Evolutionary conservation across 1,139 yeast species (phyloP).

Genomic region (Lodderomyces jiufengensis): DNA sequence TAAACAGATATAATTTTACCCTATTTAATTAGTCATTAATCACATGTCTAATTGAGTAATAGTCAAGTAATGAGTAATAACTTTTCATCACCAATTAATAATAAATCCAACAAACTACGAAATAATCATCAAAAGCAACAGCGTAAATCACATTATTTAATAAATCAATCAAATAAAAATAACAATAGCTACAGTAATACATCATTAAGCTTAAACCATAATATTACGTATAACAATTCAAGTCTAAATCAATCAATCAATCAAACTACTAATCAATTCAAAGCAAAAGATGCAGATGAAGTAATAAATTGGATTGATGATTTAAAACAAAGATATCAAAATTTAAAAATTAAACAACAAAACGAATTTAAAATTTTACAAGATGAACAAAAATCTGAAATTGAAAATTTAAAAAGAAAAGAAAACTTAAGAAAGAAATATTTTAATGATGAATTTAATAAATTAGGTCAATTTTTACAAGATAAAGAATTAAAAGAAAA

Average conservation of each 20-base stretch:
- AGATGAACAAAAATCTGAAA: slow-evolving; percentile 2
- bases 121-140: neutral
- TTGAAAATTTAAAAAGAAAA: slow-evolving; percentile 12
- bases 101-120: neutral
- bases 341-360: slow-evolving; percentile 29
- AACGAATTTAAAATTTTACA: slow-evolving; percentile 23
- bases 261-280: slow-evolving; percentile 1
- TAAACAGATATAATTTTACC: no score
- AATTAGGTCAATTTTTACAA: slow-evolving; percentile 28
- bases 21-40: no score
- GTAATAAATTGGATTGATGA: slow-evolving; percentile 53
- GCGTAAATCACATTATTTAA: neutral
- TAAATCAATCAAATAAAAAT: neutral
- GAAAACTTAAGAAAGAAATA: slow-evolving; percentile 25
- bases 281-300: slow-evolving; percentile 24
- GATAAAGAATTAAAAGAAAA: slow-evolving; percentile 17
- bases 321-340: slow-evolving; percentile 35
- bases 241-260: neutral
- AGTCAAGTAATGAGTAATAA: neutral
- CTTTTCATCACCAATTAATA: neutral
- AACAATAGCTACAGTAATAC: no score
- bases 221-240: neutral
- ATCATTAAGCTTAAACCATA: neutral
- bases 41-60: no score
- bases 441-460: slow-evolving; percentile 40